Evolutionary conservation across 108 stramenopile genomes (phyloP).

Genomic region (Epithemia pelagica): DNA sequence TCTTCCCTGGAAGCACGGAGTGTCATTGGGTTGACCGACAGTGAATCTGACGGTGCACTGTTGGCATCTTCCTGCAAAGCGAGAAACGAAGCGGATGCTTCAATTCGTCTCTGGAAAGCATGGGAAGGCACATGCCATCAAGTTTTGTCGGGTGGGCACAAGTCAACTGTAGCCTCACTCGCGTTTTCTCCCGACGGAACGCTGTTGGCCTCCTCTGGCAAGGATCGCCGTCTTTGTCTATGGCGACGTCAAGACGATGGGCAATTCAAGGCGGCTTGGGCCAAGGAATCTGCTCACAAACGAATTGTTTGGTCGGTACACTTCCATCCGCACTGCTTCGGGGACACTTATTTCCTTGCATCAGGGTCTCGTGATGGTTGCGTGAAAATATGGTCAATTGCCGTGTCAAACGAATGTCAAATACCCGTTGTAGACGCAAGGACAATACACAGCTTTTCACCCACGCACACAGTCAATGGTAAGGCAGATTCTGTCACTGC

Average conservation of each 20-base stretch:
- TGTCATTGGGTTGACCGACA: constrained; percentile 3
- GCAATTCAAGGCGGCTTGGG: constrained; percentile 42
- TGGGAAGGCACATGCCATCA: constrained; percentile 60
- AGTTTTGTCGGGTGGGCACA: constrained; percentile 68
- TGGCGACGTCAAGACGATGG: constrained; percentile 40
- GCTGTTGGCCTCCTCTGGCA: constrained; percentile 74
- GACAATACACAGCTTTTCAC: constrained; percentile 1
- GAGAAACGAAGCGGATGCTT: constrained; percentile 69
- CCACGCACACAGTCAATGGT: constrained; percentile 14
- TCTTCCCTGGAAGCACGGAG: constrained; percentile 43
- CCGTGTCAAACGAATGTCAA: not conserved
- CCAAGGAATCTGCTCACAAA: constrained; percentile 75
- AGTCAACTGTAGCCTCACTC: constrained; percentile 74
- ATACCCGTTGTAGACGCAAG: not conserved
- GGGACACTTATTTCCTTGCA: constrained; percentile 48
- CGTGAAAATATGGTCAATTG: constrained; percentile 70
- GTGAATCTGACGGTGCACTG: constrained; percentile 24
- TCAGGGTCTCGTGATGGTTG: constrained; percentile 78
- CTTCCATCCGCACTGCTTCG: constrained; percentile 56
- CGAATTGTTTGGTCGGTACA: constrained; percentile 80
- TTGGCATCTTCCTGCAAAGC: constrained; percentile 83
- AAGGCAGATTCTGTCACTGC: constrained; percentile 75
- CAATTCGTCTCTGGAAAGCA: constrained; percentile 73
- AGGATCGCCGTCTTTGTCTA: constrained; percentile 82
- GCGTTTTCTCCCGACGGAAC: constrained; percentile 72